Evolutionary conservation across 1,284 basidiomycete species (phyloP).

Genomic region (Schizophyllum commune): DNA sequence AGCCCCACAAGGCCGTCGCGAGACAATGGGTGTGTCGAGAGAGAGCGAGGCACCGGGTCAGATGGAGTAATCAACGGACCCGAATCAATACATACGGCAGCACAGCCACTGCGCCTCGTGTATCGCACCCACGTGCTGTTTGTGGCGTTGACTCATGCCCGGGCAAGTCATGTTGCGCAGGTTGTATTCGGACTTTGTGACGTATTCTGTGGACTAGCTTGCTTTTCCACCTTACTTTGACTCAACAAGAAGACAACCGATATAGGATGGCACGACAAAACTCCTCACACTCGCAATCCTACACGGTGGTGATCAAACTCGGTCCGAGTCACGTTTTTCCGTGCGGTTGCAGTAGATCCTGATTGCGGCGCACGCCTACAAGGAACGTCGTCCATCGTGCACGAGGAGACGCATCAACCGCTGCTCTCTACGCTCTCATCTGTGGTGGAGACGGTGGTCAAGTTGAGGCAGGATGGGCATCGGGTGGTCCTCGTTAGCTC

Average conservation of each 20-base stretch:
- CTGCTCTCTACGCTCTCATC: constrained; percentile 87
- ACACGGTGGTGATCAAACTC: constrained; percentile 77
- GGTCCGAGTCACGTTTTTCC: constrained; percentile 31
- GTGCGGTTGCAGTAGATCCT: constrained; percentile 4
- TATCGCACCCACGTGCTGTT: background rate
- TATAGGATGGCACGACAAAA: background rate
- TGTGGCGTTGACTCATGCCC: background rate
- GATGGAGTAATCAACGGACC: background rate
- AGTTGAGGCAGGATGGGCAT: constrained; percentile 77
- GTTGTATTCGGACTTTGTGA: background rate
- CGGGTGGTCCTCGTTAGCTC: constrained; percentile 94
- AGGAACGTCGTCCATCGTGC: constrained; percentile 94
- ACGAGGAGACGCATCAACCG: constrained; percentile 84
- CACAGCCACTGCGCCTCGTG: background rate
- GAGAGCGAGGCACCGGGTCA: background rate
- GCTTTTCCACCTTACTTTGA: background rate
- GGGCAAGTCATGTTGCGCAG: background rate
- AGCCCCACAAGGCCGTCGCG: background rate
- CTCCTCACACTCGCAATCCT: constrained; percentile 16
- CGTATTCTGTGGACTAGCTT: background rate
- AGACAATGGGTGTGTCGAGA: background rate
- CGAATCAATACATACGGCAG: background rate
- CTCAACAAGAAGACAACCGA: background rate
- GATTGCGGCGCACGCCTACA: constrained; percentile 1
- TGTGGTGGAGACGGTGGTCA: constrained; percentile 86